phyloP scores from a whole-genome alignment of 2,329 filamentous ascomycete genomes.

The Hypoxylon sp. region DNA sequence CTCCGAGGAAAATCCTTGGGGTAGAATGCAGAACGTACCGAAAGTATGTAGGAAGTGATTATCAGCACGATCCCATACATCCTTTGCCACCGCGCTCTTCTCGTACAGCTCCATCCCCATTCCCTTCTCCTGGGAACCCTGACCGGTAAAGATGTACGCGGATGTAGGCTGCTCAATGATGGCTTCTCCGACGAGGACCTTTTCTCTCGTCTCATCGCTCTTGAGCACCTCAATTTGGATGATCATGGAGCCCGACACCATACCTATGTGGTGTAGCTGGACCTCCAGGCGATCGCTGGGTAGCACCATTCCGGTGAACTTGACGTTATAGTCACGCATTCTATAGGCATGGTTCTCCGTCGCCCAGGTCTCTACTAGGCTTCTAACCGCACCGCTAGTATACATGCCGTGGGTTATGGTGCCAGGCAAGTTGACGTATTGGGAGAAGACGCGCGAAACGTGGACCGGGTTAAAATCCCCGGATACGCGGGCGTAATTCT shows the following conservation, averaged over 20 bases:
- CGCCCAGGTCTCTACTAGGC: slow-evolving; percentile 46
- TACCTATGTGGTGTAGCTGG: slow-evolving; percentile 52
- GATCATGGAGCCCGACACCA: slow-evolving; percentile 55
- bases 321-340: slow-evolving; percentile 50
- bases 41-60: slow-evolving; percentile 52
- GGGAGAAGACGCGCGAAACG: slow-evolving; percentile 55
- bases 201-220: slow-evolving; percentile 48
- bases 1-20: background rate
- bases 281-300: slow-evolving; percentile 55
- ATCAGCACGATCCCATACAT: slow-evolving; percentile 58
- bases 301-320: slow-evolving; percentile 57
- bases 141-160: slow-evolving; percentile 59
- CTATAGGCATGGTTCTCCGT: slow-evolving; percentile 45
- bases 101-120: slow-evolving; percentile 63
- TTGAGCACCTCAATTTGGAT: slow-evolving; percentile 55
- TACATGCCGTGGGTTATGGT: slow-evolving; percentile 61
- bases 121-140: slow-evolving; percentile 57
- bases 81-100: slow-evolving; percentile 50
- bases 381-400: slow-evolving; percentile 53
- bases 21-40: slow-evolving; percentile 48
- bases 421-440: slow-evolving; percentile 56
- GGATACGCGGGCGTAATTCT: slow-evolving; percentile 53
- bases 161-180: slow-evolving; percentile 53
- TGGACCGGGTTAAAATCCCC: slow-evolving; percentile 61
- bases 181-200: slow-evolving; percentile 50